Base-by-base conservation (phyloP, 352 stramenopile species). In the Saprolegnia parasitica region DNA sequence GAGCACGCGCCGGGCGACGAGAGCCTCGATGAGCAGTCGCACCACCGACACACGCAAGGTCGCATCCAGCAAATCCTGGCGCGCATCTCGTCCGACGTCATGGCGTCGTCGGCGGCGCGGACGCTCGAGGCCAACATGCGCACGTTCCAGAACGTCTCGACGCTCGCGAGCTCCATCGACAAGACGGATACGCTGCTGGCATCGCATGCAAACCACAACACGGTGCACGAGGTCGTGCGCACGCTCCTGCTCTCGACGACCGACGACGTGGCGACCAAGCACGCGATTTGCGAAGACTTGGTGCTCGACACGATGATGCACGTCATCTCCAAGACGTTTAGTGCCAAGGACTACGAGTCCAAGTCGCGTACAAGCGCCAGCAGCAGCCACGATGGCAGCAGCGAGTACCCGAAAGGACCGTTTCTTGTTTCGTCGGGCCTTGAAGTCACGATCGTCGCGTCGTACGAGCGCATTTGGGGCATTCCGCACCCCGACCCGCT, bases 381-480 rank as follows among this genome's bases (percentile, higher is more conserved):
- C 29, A 78, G 76, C 62, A 64, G 45, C 8, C 73, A 73, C 3
- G 83, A 83, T 37, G 23, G 39, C 4, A 85, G 91, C 65, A 71
- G 75, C 15, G 73, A 79, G 26, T 88, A 76, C 56, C 82, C 82
- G 0, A 95, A 95, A 58, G 87, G 87, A 18, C 86, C 87, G 2
- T 78, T 95, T 39, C 65, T 74, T 1, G 68, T 95, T 5, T 90
- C 81, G 0, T 81, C 77, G 35, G 87, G 87, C 5, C 74, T 95
- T 29, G 81, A 94, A 67, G 85, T 77, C 50, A 71, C 92, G 42
- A 76, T 93, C 8, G 81, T 93, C 37, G 71, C 78, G n/a, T 81
- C 83, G 20, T 94, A 89, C 67, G 87, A 95, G 49, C 83, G 86
- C 8, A 58, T 94, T 24, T 95, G 87, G 86, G 90, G 84, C 66